A percentile compares a stretch with the other conserved stretches of the same genome.
phyloP scores from a whole-genome alignment of 2,329 filamentous ascomycete genomes.

The Bretziella fagacearum region DNA sequence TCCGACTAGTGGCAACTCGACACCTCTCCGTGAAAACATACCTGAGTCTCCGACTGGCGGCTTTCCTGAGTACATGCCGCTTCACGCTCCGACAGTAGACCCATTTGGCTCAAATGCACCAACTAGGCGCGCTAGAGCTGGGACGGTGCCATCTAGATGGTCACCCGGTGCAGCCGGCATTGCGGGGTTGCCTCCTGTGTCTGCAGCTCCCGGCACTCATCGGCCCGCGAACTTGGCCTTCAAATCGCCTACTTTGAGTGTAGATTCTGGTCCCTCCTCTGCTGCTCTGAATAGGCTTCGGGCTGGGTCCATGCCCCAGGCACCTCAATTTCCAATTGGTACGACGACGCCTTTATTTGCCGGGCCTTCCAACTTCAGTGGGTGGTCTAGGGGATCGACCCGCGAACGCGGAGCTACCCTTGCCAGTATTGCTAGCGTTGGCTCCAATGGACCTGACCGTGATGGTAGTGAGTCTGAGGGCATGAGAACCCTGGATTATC shows the following conservation, averaged over 20 bases:
- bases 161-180: slow-evolving; percentile 48
- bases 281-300: slow-evolving; percentile 63
- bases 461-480: slow-evolving; percentile 72
- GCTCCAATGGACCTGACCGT: slow-evolving; percentile 78
- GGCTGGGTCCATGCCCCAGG: slow-evolving; percentile 87
- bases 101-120: slow-evolving; percentile 35
- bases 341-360: slow-evolving; percentile 47
- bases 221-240: slow-evolving; percentile 37
- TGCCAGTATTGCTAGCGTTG: slow-evolving; percentile 65
- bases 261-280: slow-evolving; percentile 38
- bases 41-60: slow-evolving; percentile 92
- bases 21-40: slow-evolving; percentile 89
- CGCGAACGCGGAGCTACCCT: slow-evolving; percentile 77
- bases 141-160: slow-evolving; percentile 90
- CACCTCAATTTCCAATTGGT: slow-evolving; percentile 43
- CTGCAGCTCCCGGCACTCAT: slow-evolving; percentile 7
- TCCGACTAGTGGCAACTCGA: slow-evolving; percentile 90
- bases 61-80: slow-evolving; percentile 62
- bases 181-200: slow-evolving; percentile 31
- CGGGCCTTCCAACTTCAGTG: slow-evolving; percentile 78
- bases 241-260: slow-evolving; percentile 46
- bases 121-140: slow-evolving; percentile 68
- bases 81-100: slow-evolving; percentile 32
- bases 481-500: slow-evolving; percentile 83
- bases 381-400: slow-evolving; percentile 47